Percentiles rank a stretch among this genome's conserved stretches.
Conservation (phyloP, 441 rosid species). For the Breynia disticha region DNA sequence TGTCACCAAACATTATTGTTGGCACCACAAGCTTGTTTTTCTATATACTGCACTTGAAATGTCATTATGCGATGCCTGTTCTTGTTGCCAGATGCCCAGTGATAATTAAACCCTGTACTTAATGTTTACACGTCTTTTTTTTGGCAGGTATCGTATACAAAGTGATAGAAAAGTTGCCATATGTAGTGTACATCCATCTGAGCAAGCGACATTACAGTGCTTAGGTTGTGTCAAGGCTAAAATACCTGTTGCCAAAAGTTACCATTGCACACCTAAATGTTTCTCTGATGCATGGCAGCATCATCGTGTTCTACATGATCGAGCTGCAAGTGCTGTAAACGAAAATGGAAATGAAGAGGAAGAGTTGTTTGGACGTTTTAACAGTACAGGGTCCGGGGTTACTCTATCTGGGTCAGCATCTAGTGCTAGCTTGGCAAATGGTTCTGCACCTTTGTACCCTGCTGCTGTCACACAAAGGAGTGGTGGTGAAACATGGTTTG, state of each 20-base stretch:
- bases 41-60: no score
- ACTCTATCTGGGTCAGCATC: slow-evolving; percentile 64
- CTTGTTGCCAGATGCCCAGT: no score
- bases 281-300: slow-evolving; percentile 99
- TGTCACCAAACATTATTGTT: no score
- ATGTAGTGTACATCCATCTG: slow-evolving; percentile 92
- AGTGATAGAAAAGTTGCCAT: slow-evolving; percentile 85
- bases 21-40: no score
- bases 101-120: no score
- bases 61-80: no score
- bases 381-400: slow-evolving; percentile 58
- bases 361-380: slow-evolving; percentile 74
- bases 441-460: slow-evolving; percentile 79
- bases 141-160: slow-evolving; percentile 88
- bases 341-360: slow-evolving; percentile 88
- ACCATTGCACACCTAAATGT: slow-evolving; percentile 92
- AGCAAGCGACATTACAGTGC: slow-evolving; percentile 91
- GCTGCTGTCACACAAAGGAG: slow-evolving; percentile 64
- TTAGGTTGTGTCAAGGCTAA: slow-evolving; percentile 88
- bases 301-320: slow-evolving; percentile 89
- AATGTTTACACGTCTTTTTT: not conserved
- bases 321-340: slow-evolving; percentile 77
- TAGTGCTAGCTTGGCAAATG: slow-evolving; percentile 57
- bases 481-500: slow-evolving; percentile 89
- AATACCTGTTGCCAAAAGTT: slow-evolving; percentile 73